Percentiles rank a stretch among this genome's conserved stretches.
Evolutionary conservation across 306 rosid species (phyloP).

Genomic region (Trifolium subterraneum): DNA sequence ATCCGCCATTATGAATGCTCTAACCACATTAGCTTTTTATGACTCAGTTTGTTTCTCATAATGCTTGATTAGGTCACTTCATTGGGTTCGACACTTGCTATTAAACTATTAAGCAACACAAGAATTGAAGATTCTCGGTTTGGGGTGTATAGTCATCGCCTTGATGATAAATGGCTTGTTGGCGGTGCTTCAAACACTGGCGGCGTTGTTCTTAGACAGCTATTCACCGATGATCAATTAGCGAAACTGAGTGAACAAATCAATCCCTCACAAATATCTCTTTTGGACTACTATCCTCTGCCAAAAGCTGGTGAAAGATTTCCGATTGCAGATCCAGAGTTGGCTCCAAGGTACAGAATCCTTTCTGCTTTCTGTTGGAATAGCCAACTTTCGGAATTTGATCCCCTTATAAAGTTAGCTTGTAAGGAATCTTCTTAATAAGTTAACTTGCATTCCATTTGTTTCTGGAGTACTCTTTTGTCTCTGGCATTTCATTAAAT

Average conservation of each 20-base stretch:
- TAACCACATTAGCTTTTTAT: constrained; percentile 23
- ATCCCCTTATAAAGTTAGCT: constrained; percentile 7
- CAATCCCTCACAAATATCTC: constrained; percentile 68
- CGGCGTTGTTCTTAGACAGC: constrained; percentile 82
- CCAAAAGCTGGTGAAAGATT: constrained; percentile 87
- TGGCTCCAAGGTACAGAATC: constrained; percentile 73
- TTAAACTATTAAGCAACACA: constrained; percentile 76
- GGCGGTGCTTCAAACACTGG: constrained; percentile 99
- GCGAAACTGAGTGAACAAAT: constrained; percentile 72
- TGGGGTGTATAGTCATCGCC: constrained; percentile 98
- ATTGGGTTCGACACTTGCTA: constrained; percentile 94
- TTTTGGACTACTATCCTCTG: constrained; percentile 82
- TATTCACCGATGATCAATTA: constrained; percentile 76
- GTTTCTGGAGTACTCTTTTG: background rate
- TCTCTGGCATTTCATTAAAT: constrained; percentile 1
- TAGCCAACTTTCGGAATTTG: constrained; percentile 11
- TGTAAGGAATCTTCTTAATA: background rate
- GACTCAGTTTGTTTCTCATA: constrained; percentile 2
- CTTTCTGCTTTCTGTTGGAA: constrained; percentile 9
- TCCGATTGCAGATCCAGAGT: constrained; percentile 76
- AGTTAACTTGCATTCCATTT: background rate
- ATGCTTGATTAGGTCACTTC: constrained; percentile 73
- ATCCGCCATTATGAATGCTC: background rate
- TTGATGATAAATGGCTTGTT: constrained; percentile 96
- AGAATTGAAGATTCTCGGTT: constrained; percentile 89